These are phyloP conservation scores for Zygnema cylindricum DNA, from an alignment of 139 green algal species.

Conservation along the genomic window DNA sequence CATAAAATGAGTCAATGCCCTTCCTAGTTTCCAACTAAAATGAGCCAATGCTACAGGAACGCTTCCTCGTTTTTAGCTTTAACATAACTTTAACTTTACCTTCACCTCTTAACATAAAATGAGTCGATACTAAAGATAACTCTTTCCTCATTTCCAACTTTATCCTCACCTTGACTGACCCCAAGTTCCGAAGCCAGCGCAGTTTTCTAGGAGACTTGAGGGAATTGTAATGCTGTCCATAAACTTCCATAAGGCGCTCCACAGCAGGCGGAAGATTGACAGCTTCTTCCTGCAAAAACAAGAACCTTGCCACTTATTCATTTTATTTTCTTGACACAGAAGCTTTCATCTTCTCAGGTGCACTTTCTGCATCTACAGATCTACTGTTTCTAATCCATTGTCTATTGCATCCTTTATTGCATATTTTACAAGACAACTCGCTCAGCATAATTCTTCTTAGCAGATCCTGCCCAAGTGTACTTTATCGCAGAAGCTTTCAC, in stretches of 20 bases:
- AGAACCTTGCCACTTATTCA: conserved; percentile 79
- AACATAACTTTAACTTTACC: conserved; percentile 2
- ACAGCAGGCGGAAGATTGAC: conserved; percentile 48
- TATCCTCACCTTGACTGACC: conserved; percentile 81
- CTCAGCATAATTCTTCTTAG: too few relatives aligned
- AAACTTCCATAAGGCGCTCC: conserved; percentile 55
- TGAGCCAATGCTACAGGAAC: too few relatives aligned
- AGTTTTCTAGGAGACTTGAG: conserved; percentile 90
- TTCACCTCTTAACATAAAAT: not conserved
- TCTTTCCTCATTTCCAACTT: too few relatives aligned
- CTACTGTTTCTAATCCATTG: not conserved
- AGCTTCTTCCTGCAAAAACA: conserved; percentile 60
- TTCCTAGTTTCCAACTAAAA: too few relatives aligned
- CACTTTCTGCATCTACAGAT: conserved; percentile 10
- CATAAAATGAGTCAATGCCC: too few relatives aligned
- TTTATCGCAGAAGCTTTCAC: too few relatives aligned
- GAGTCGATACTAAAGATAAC: too few relatives aligned
- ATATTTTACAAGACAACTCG: too few relatives aligned
- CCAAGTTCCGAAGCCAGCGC: conserved; percentile 78
- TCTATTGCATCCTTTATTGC: conserved; percentile 21
- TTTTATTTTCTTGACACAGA: conserved; percentile 7
- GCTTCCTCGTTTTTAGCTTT: not conserved
- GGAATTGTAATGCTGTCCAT: conserved; percentile 64
- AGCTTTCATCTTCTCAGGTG: conserved; percentile 21
- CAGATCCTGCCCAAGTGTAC: too few relatives aligned